Percentiles rank a stretch among this genome's conserved stretches.
Conservation (phyloP, 495 filamentous ascomycete species). For the Penicillium nucicola region DNA sequence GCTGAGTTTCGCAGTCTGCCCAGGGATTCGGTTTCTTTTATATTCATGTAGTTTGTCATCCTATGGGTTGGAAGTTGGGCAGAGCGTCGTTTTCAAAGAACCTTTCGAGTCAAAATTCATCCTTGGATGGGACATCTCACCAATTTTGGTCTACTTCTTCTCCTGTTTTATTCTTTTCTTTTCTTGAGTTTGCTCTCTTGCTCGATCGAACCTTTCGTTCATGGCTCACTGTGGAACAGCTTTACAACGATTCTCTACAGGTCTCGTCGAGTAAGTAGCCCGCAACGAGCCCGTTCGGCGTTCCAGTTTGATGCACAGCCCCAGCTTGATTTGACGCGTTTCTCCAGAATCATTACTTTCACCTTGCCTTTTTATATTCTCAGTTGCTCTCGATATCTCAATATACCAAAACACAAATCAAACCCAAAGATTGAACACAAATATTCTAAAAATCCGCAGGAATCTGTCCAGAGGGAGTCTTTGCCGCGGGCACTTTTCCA, state of each 20-base stretch:
- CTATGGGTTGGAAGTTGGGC: conserved; percentile 31
- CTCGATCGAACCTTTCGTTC: no score
- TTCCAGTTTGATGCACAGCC: conserved; percentile 1
- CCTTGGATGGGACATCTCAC: conserved; percentile 26
- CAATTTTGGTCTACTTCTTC: conserved; percentile 8
- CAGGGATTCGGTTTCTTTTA: conserved; percentile 22
- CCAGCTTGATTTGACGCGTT: neutral
- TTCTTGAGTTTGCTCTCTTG: conserved; percentile 2
- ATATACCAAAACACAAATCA: neutral
- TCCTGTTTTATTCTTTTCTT: conserved; percentile 13
- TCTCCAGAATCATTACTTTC: neutral
- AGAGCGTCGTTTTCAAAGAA: conserved; percentile 26
- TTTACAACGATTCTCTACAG: no score
- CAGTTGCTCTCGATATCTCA: neutral
- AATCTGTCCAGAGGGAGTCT: no score
- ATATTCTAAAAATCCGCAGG: neutral
- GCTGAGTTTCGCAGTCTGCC: conserved; percentile 2
- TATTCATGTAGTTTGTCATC: conserved; percentile 37
- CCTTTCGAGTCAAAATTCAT: conserved; percentile 26
- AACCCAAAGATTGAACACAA: neutral
- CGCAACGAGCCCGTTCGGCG: neutral
- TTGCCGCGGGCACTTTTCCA: no score
- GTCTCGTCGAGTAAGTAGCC: neutral
- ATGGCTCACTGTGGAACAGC: no score
- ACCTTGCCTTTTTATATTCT: neutral